Evolutionary conservation across 2,329 filamentous ascomycete genomes (phyloP).

Genomic region (Pseudogymnoascus sp.): DNA sequence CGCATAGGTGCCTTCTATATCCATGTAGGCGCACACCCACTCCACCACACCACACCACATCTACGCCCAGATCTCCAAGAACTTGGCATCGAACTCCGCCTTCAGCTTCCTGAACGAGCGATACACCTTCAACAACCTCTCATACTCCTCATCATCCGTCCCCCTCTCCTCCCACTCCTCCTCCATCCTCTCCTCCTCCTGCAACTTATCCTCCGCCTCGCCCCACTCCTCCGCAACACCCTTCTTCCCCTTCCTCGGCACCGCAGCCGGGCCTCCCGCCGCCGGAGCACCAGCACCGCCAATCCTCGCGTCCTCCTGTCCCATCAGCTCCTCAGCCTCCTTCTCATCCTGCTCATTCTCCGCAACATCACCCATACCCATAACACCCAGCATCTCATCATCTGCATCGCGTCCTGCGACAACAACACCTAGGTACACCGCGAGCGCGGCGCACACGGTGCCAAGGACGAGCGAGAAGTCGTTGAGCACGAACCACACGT

Average conservation of each 20-base stretch:
- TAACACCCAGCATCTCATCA: conserved; percentile 30
- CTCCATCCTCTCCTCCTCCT: conserved; percentile 25
- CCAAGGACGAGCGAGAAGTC: conserved; percentile 56
- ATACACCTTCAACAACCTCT: conserved; percentile 45
- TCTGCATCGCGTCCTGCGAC: conserved; percentile 41
- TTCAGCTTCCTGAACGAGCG: conserved; percentile 49
- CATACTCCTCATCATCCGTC: conserved; percentile 32
- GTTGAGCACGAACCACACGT: conserved; percentile 66
- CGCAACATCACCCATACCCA: conserved; percentile 40
- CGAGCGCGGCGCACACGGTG: conserved; percentile 60
- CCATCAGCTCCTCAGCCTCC: conserved; percentile 23
- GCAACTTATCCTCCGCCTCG: conserved; percentile 31
- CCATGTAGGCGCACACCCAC: background rate
- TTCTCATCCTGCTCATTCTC: conserved; percentile 32
- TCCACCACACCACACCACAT: conserved; percentile 2
- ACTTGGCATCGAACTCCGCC: conserved; percentile 55
- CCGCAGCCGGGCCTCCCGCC: background rate
- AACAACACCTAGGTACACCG: conserved; percentile 46
- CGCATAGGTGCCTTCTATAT: background rate
- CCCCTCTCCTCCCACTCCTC: conserved; percentile 25
- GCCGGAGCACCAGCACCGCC: background rate
- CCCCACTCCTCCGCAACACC: conserved; percentile 45
- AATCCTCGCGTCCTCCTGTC: background rate
- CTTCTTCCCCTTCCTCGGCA: conserved; percentile 27
- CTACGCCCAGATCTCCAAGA: conserved; percentile 51